These are phyloP conservation scores for Gyromitra esculenta DNA, from an alignment of 2,329 filamentous ascomycete species.

Conservation along the genomic window DNA sequence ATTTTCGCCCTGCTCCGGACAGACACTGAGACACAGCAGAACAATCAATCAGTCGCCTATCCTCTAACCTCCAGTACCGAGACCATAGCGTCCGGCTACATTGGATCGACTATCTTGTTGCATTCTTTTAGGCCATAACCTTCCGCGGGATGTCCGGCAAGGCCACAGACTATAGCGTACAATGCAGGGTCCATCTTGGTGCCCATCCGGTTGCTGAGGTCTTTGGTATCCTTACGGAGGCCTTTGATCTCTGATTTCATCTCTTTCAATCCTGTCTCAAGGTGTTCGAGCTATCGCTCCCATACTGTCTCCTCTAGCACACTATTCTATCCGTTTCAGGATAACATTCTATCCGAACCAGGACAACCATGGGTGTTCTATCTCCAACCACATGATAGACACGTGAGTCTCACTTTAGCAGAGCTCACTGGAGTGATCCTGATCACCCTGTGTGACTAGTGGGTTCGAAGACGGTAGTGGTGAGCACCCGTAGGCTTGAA, in stretches of 20 bases:
- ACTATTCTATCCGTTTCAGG: too few species aligned
- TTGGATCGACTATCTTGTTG: too few species aligned
- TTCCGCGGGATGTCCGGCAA: background rate
- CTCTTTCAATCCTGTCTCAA: background rate
- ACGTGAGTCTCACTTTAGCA: too few species aligned
- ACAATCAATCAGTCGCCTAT: too few species aligned
- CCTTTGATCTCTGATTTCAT: background rate
- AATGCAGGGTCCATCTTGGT: background rate
- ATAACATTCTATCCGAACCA: too few species aligned
- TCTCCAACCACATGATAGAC: too few species aligned
- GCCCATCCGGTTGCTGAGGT: background rate
- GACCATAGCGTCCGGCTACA: too few species aligned
- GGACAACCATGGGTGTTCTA: too few species aligned
- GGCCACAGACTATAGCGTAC: background rate
- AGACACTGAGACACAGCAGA: too few species aligned
- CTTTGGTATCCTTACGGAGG: background rate
- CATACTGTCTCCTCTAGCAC: too few species aligned
- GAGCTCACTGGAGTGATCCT: background rate
- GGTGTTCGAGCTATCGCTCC: background rate
- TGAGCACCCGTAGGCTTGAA: background rate
- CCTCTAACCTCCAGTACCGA: too few species aligned
- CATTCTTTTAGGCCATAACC: background rate
- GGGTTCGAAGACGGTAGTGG: background rate
- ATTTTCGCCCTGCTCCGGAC: too few species aligned
- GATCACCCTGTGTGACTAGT: background rate